Base-by-base conservation (phyloP, 2,329 filamentous ascomycete species). In the Cladophialophora exuberans region DNA sequence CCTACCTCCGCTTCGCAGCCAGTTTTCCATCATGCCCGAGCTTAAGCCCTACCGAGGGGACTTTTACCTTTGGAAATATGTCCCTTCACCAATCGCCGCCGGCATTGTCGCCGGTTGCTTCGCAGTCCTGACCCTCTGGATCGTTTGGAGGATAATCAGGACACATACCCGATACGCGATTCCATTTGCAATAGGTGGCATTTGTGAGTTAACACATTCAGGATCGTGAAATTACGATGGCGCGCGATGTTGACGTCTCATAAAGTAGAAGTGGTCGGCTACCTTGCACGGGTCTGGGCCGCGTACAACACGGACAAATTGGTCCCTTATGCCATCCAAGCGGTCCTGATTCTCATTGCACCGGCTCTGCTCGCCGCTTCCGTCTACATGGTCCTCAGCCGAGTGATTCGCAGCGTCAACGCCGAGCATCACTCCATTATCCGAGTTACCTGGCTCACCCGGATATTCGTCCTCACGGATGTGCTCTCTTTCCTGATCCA, bases 281-380 rank as follows among this genome's bases (percentile, higher is more conserved):
- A 73, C 56, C 46, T 66, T 13, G 45, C 63, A 4, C 71, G 72
- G 18, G 60, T 65, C 3, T 46, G 70, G 11, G 35, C 54, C 9
- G 25, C 54, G 36, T 51, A 30, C 28, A 9, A 38, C n/a, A 53
- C 44, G n/a, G 30, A 45, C 18, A 20, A 47, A 4, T 20, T 54
- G 6, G 52, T 23, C 4, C 47, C 54, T n/a, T 61, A 69, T 1
- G 69, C 67, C 9, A 51, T 66, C 2, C 71, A 71, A 6, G 70
- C 70, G 5, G 60, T 78, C 6, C 63, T 81, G 3, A 72, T 80
- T 28, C 66, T 80, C 1, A 65, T 78, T 2, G 72, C 74, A 0
- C 72, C 71, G 2, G 63, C 75, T 0, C 69, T 76, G 72, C 71
- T 77, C 9, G 77, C 77, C 52, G 75, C 75, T 2, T 78, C 74